Conservation (phyloP, 345 rosid genomes). For the Clarkia xantiana region DNA sequence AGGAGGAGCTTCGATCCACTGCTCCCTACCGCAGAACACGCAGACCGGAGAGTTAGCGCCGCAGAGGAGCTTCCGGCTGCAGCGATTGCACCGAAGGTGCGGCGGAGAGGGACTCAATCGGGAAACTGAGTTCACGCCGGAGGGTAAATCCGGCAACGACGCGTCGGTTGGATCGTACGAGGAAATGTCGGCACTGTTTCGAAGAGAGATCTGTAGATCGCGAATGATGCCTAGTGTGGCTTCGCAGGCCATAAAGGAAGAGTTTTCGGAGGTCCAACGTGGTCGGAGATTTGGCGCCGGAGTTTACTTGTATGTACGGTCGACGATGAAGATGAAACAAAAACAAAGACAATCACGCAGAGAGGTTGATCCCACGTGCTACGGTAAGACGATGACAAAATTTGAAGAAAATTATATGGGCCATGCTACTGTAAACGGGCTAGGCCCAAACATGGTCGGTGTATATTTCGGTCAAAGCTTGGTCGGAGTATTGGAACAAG, state of each 20-base stretch:
- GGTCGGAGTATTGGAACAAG: too few species aligned
- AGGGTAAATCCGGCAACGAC: slow-evolving; percentile 24
- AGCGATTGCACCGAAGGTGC: slow-evolving; percentile 51
- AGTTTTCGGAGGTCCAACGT: not conserved
- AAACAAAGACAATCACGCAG: too few species aligned
- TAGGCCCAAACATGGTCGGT: too few species aligned
- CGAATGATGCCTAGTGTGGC: slow-evolving; percentile 44
- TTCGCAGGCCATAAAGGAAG: slow-evolving; percentile 33
- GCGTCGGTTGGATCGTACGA: slow-evolving; percentile 35
- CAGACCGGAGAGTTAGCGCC: slow-evolving; percentile 53
- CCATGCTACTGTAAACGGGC: too few species aligned
- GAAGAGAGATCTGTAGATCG: slow-evolving; percentile 45
- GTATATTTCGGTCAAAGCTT: too few species aligned
- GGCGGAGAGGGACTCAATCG: slow-evolving; percentile 48
- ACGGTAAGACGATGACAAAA: too few species aligned
- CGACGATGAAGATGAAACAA: too few species aligned
- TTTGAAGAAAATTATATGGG: too few species aligned
- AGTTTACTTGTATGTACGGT: too few species aligned
- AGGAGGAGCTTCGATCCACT: slow-evolving; percentile 29
- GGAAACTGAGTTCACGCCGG: slow-evolving; percentile 27
- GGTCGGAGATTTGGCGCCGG: not conserved
- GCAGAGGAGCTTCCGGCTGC: slow-evolving; percentile 48
- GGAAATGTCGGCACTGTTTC: slow-evolving; percentile 38
- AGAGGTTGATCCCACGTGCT: too few species aligned
- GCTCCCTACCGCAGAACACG: slow-evolving; percentile 62